Evolutionary conservation across 1,139 yeast species (phyloP).

Genomic region (Blastobotrys proliferans): DNA sequence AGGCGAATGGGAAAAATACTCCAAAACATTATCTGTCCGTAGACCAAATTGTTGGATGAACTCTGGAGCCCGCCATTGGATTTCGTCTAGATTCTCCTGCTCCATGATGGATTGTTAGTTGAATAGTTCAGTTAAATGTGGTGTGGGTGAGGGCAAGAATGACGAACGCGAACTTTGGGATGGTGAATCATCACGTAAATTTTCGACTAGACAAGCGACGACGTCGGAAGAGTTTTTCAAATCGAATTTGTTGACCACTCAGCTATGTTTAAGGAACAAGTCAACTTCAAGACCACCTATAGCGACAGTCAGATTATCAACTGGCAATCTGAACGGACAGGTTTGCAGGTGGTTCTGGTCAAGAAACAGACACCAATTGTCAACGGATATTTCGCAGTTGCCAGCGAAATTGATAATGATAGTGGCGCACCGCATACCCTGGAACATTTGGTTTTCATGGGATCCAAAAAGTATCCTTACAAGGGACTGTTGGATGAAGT

Average conservation of each 20-base stretch:
- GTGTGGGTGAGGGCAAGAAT: neutral
- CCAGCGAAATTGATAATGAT: conserved; percentile 82
- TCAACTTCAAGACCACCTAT: conserved; percentile 27
- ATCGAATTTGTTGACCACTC: too few relatives aligned
- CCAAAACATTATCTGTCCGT: conserved; percentile 83
- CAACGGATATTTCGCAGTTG: conserved; percentile 90
- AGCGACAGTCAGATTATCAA: conserved; percentile 33
- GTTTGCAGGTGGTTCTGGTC: conserved; percentile 72
- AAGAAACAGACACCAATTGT: conserved; percentile 86
- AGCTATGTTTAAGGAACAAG: too few relatives aligned
- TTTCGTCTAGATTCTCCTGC: conserved; percentile 55
- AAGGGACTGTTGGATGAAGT: conserved; percentile 86
- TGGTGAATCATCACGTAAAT: neutral
- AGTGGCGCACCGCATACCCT: conserved; percentile 95
- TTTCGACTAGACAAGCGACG: too few relatives aligned
- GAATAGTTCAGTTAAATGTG: neutral
- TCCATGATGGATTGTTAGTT: neutral
- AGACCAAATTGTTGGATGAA: conserved; percentile 86
- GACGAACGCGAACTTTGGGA: neutral
- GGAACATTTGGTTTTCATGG: conserved; percentile 94
- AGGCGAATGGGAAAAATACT: conserved; percentile 89
- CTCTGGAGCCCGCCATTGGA: conserved; percentile 97
- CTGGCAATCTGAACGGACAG: conserved; percentile 75
- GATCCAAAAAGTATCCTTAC: conserved; percentile 82
- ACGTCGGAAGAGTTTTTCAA: too few relatives aligned